A percentile compares a stretch with the other conserved stretches of the same genome.
Evolutionary conservation across 2,329 filamentous ascomycete genomes (phyloP).

Genomic region (Scytalidium sp.): DNA sequence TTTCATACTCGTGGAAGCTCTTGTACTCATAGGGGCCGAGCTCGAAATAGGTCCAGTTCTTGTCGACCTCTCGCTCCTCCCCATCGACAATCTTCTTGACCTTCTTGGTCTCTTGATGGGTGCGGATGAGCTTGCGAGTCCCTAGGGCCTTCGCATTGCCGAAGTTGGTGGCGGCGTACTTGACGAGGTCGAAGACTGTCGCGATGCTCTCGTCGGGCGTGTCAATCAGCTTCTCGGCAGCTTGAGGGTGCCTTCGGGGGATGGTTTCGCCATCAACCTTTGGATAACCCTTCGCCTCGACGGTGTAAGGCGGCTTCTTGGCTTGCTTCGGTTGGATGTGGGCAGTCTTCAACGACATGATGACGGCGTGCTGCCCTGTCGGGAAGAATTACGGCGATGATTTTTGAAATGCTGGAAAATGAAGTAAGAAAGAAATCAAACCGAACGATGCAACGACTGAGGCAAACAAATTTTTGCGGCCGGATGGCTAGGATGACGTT

Average conservation of each 20-base stretch:
- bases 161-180: slow-evolving; percentile 61
- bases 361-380: no score
- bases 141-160: slow-evolving; percentile 66
- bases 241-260: slow-evolving; percentile 56
- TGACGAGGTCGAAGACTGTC: slow-evolving; percentile 75
- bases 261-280: slow-evolving; percentile 67
- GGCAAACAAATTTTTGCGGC: background rate
- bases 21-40: slow-evolving; percentile 75
- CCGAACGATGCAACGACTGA: background rate
- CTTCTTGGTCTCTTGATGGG: slow-evolving; percentile 82
- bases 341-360: slow-evolving; percentile 28
- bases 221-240: slow-evolving; percentile 54
- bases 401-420: slow-evolving; percentile 1
- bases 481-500: background rate
- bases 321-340: slow-evolving; percentile 24
- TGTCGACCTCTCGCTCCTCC: slow-evolving; percentile 74
- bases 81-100: slow-evolving; percentile 86
- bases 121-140: slow-evolving; percentile 69
- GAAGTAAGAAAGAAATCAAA: background rate
- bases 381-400: no score
- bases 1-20: slow-evolving; percentile 76
- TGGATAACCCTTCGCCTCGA: slow-evolving; percentile 56
- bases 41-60: slow-evolving; percentile 88
- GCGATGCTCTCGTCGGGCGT: slow-evolving; percentile 48
- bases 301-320: slow-evolving; percentile 54